Base-by-base conservation (phyloP, 441 rosid species). In the Pelargonium citronellum region DNA sequence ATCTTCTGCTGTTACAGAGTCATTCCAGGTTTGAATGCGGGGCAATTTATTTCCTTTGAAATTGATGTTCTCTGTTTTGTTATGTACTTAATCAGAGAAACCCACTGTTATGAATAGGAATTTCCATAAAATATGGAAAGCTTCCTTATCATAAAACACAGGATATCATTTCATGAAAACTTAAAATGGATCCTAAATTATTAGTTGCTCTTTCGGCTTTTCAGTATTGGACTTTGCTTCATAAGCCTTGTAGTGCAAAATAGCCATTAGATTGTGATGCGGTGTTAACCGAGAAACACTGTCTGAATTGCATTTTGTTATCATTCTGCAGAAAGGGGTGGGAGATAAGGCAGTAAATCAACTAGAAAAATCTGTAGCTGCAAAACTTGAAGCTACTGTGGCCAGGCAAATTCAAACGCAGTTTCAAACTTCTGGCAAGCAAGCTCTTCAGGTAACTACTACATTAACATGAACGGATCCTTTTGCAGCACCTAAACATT, bases 391-490 rank as follows among this genome's bases (percentile, higher is more conserved):
- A 80, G 85, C 81, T 64, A 77, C 87, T 7, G 77, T 88, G 37
- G 85, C 88, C 67, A 81, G 91, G 81, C 96, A 88, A 80, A 90
- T 88, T 67, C 96, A 90, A 73, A 73, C 83, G 53, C 96, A 88
- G 76, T 87, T 90, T 76, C 96, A 88, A 76, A 87, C 91, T 74
- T 85, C 87, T 73, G 93, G 93, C 67, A 90, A 87, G 82, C 96
- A 86, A 80, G 89, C 85, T 51, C 89, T 90, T 73, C 96, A 90
- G 93, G 96, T 87, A 74, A 67, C 51, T 67, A 27, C 39, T 2
- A 8, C 22, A 11, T 27, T 22, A 63, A 10, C 37, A 63, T 24
- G 43, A 22, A 63, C 24, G 43, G 10, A 11, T 11, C n/a, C 66
- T 24, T 12, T n/a, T 24, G 10, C n/a, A 27, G 43, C 11, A 22